Evolutionary conservation across 257 asterid species (phyloP), one percentile per base, ranked within the genome.

Genomic region (Orobanche coerulescens): DNA sequence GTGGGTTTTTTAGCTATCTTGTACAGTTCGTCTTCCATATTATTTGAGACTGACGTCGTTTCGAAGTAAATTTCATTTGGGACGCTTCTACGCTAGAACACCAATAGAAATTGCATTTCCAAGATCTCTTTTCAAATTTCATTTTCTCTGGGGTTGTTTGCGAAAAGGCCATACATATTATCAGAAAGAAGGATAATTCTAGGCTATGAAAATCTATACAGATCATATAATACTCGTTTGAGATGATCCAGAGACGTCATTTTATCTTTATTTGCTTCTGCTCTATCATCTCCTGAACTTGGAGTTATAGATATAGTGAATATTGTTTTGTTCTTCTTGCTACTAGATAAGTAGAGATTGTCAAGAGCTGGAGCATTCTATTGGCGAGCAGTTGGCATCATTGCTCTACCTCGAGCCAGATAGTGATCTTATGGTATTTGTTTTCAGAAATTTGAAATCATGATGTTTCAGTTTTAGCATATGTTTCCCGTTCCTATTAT

Each of bases 281-380:
- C 40, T 42, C 23, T 33, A 28, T 37, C 46, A 34, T 30, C 37
- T 64, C 40, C 40, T 15, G 53, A 8, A 37, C 11, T 26, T 61
- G 19, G 61, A 16, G 12, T 39, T 10, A 23, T 36, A 54, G 30
- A n/a, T 43, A 28, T 36, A 15, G 60, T 47, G 43, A 18, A 20
- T 19, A 36, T 44, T 39, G 18, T 9, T 62, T 70, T 72, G 63
- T 75, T 71, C 62, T 39, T 64, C 69, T 77, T 15, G 20, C 61
- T 77, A 75, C 91, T n/a, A 90, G 97, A 87, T 90, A 75, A 90
- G 96, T 75, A 80, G 97, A 76, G 97, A 90, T 69, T 90, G 97
- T 66, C 97, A 87, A 58, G 96, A 90, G 72, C 75, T 90, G 46
- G 97, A 90, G 67, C 86, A 89, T 67, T 83, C 92, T 64, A 48